Evolutionary conservation across 1,284 basidiomycete genomes (phyloP).

Genomic region (Chiua sp.): DNA sequence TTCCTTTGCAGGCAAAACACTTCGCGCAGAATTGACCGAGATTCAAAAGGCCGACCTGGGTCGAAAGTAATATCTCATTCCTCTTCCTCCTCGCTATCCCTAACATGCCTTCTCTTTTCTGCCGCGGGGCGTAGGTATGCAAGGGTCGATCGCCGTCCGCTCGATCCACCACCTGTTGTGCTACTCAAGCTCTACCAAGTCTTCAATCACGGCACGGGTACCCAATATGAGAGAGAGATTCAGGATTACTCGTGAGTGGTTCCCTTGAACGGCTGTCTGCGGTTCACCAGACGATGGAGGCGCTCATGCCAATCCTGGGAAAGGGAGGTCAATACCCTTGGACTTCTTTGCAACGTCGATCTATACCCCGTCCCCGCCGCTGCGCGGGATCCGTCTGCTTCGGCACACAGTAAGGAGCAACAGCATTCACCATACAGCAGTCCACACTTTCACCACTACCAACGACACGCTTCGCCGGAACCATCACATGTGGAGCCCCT

Average conservation of each 20-base stretch:
- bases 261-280: neutral
- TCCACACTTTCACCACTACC: constrained; percentile 10
- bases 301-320: constrained; percentile 10
- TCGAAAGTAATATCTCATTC: constrained; percentile 53
- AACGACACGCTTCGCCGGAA: constrained; percentile 3
- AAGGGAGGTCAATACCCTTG: constrained; percentile 53
- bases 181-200: constrained; percentile 55
- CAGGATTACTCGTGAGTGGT: constrained; percentile 49
- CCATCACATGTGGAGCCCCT: constrained; percentile 14
- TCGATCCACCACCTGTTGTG: constrained; percentile 70
- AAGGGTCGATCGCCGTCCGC: constrained; percentile 62
- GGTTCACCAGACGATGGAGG: neutral
- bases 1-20: constrained; percentile 60
- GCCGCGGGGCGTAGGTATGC: constrained; percentile 52
- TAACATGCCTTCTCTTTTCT: neutral
- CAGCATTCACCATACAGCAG: constrained; percentile 6
- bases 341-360: constrained; percentile 69
- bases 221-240: constrained; percentile 49
- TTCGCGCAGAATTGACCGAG: constrained; percentile 65
- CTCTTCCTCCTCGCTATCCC: neutral
- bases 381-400: constrained; percentile 7
- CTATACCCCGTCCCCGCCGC: constrained; percentile 55
- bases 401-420: constrained; percentile 4
- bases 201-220: constrained; percentile 44
- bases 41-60: constrained; percentile 69